Evolutionary conservation across 169 alveolate species (phyloP).

Genomic region (Cryptosporidium ubiquitum): DNA sequence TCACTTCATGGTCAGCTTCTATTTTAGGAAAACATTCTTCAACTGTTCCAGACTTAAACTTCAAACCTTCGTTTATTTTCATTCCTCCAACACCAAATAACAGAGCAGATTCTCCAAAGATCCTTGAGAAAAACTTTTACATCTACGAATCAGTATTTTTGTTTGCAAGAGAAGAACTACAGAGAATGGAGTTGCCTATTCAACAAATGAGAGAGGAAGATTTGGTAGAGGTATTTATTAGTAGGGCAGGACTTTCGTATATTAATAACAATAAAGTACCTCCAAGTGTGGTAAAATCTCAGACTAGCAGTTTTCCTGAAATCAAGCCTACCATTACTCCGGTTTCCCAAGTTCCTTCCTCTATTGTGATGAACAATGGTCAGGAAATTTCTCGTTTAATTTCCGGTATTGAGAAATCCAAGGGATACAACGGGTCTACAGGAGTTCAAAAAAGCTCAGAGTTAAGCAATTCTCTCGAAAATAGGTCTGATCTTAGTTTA

Average conservation of each 20-base stretch:
- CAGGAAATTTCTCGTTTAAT: not conserved
- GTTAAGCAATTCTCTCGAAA: not conserved
- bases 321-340: not conserved
- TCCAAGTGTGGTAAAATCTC: not conserved
- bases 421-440: not conserved
- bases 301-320: not conserved
- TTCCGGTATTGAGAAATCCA: not conserved
- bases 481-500: not conserved
- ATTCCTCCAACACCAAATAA: conserved; percentile 70
- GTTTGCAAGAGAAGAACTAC: conserved; percentile 33
- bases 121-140: not conserved
- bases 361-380: not conserved
- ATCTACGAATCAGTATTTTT: conserved; percentile 31
- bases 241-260: conserved; percentile 10
- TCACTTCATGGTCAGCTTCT: conserved; percentile 59
- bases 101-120: conserved; percentile 42
- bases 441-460: not conserved
- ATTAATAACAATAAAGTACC: not conserved
- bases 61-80: conserved; percentile 40
- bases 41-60: conserved; percentile 7
- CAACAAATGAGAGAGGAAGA: conserved; percentile 1
- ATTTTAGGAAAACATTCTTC: conserved; percentile 23
- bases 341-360: not conserved
- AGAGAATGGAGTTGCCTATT: conserved; percentile 8
- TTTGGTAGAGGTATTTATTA: conserved; percentile 17